Base-by-base conservation (phyloP, 23 red algal genomes). In the Gracilariopsis chorda region DNA sequence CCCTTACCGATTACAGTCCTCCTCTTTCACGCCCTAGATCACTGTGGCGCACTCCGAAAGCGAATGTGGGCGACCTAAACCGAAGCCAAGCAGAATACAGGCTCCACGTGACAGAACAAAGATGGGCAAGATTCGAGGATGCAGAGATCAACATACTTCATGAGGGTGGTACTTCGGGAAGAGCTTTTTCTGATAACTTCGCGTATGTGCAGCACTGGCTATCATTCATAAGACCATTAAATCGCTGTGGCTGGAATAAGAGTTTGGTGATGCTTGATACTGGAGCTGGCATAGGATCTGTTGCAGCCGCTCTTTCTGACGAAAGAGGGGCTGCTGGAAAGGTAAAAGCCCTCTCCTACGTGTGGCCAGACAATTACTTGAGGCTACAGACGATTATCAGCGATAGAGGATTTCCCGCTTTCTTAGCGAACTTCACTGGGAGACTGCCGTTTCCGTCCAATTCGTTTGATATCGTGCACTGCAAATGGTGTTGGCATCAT, bases 401-500 rank as follows among this genome's bases (percentile, higher is more conserved):
- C 14, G 53, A 83, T 56, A 59, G 78, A 63, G 78, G 78, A 2
- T 53, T 83, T 41, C 53, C 53, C 7, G 49, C 78, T 61, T 83
- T 59, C 52, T 57, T 83, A 37, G 78, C 78, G 10, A 83, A 83
- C 42, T 83, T 83, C 42, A 83, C 78, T 7, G 78, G 78, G 33
- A 13, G 32, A 14, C 55, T 83, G 27, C 78, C 78, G 28, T 83
- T 83, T 83, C 78, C 78, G 19, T 43, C 36, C 11, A 30, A 48
- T 33, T 42, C 53, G 8, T 83, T 83, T 13, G 78, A 83, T 58
- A 65, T 83, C 55, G 78, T 83, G 11, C 78, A 83, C 34, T 83
- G 78, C 55, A 83, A 83, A 40, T 83, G 78, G 78, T 83, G 78
- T 33, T 83, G 78, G 78, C 78, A 83, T 43, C 78, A 83, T 56